These are phyloP conservation scores for Lyophyllum shimeji DNA, from an alignment of 768 basidiomycete genomes.

Conservation along the genomic window DNA sequence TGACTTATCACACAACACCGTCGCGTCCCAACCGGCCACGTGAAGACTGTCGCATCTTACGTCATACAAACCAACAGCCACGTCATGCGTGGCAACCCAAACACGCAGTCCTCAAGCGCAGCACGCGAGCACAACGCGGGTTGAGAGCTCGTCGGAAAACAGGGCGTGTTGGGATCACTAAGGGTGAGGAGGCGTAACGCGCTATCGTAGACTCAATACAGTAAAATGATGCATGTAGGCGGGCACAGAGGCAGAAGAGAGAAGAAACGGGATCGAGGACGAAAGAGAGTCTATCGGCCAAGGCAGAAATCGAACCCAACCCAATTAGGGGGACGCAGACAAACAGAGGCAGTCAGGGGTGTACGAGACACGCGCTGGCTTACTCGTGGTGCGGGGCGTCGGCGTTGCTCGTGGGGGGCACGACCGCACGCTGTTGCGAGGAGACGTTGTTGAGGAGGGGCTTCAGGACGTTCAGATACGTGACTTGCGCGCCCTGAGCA, in stretches of 20 bases:
- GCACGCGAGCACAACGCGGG: not conserved
- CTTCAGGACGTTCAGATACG: conserved; percentile 76
- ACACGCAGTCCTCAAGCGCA: not conserved
- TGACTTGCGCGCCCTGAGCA: conserved; percentile 77
- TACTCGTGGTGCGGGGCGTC: conserved; percentile 31
- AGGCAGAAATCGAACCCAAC: not conserved
- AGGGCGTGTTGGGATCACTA: conserved; percentile 4
- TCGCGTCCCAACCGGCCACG: not conserved
- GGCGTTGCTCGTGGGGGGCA: conserved; percentile 48
- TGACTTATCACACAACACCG: too few relatives aligned
- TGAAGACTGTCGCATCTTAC: not conserved
- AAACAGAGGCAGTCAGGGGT: not conserved
- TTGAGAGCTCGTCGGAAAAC: not conserved
- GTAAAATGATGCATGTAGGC: not conserved
- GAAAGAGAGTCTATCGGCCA: not conserved
- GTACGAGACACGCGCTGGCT: not conserved
- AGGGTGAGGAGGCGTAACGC: not conserved
- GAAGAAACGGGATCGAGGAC: not conserved
- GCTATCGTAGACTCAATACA: conserved; percentile 1
- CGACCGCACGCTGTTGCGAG: conserved; percentile 39
- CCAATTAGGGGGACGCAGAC: not conserved
- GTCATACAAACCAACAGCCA: not conserved
- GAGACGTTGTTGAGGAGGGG: conserved; percentile 73
- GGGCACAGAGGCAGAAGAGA: not conserved
- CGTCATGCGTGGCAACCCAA: not conserved